Conservation (phyloP, 306 rosid species). For the Luffa aegyptiaca region DNA sequence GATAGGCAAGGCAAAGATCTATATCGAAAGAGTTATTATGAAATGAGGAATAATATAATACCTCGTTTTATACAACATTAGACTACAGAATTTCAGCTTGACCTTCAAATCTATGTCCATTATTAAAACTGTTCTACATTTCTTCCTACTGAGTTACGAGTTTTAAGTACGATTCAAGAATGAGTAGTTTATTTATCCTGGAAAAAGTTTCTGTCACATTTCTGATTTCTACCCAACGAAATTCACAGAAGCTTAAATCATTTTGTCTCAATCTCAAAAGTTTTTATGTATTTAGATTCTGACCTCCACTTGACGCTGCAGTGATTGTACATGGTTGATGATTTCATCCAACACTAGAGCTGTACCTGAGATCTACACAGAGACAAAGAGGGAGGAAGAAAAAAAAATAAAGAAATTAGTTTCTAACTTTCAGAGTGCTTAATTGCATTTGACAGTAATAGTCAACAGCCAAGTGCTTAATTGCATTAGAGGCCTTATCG, state of each 20-base stretch:
- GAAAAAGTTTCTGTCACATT: not conserved
- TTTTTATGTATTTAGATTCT: constrained; percentile 15
- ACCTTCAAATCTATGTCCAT: not conserved
- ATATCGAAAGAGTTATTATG: not conserved
- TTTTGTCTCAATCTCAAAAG: not conserved
- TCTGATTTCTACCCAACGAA: not conserved
- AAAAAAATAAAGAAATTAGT: not conserved
- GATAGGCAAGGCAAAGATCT: constrained; percentile 1
- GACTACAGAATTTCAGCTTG: not conserved
- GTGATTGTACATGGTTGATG: constrained; percentile 89
- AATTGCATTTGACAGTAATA: not conserved
- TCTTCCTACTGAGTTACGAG: not conserved
- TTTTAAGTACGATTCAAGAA: not conserved
- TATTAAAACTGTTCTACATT: not conserved
- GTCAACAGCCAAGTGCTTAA: not conserved
- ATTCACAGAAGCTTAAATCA: not conserved
- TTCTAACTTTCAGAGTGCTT: not conserved
- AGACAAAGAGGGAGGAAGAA: not conserved
- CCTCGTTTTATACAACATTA: not conserved
- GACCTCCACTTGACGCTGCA: constrained; percentile 96
- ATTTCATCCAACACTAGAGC: constrained; percentile 92
- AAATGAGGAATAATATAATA: too few relatives aligned
- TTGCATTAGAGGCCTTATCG: not conserved
- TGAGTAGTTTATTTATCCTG: not conserved
- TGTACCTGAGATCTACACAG: constrained; percentile 77